These are phyloP conservation scores for Termitomyces sp. DNA, from an alignment of 768 basidiomycete genomes.

Conservation along the genomic window DNA sequence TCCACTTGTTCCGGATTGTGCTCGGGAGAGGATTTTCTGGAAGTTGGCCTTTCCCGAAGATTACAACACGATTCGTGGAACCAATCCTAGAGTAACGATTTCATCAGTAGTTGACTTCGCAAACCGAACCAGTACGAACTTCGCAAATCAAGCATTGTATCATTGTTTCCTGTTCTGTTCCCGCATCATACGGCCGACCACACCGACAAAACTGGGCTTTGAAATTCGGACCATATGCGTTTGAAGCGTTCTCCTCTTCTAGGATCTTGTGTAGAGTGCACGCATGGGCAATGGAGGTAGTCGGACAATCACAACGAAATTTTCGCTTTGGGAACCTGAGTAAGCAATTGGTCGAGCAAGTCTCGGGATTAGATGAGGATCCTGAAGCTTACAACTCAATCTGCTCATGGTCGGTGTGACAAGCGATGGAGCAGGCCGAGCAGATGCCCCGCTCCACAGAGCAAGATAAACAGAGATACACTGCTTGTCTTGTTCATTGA, in stretches of 20 bases:
- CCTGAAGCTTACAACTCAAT: constrained; percentile 57
- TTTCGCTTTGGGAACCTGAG: constrained; percentile 73
- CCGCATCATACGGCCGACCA: constrained; percentile 66
- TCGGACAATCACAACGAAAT: constrained; percentile 87
- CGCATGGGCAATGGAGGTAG: constrained; percentile 51
- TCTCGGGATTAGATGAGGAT: constrained; percentile 1
- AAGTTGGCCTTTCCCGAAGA: constrained; percentile 62
- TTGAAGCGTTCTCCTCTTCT: constrained; percentile 57
- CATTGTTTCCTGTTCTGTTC: constrained; percentile 80
- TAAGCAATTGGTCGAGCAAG: constrained; percentile 8
- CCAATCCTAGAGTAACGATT: constrained; percentile 66
- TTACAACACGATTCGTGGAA: constrained; percentile 89
- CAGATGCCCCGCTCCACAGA: constrained; percentile 68
- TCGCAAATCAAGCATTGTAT: constrained; percentile 86
- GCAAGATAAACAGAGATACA: constrained; percentile 81
- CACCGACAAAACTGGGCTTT: constrained; percentile 73
- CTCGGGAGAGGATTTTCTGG: constrained; percentile 41
- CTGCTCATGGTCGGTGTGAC: constrained; percentile 85
- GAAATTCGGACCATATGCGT: constrained; percentile 77
- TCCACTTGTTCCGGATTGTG: constrained; percentile 19
- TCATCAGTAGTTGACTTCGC: constrained; percentile 10
- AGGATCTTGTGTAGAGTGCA: constrained; percentile 60
- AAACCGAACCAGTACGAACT: constrained; percentile 42
- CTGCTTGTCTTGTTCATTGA: constrained; percentile 55
- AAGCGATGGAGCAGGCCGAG: constrained; percentile 82